Conservation (phyloP, 1,284 basidiomycete genomes). For the Puccinia hordei region DNA sequence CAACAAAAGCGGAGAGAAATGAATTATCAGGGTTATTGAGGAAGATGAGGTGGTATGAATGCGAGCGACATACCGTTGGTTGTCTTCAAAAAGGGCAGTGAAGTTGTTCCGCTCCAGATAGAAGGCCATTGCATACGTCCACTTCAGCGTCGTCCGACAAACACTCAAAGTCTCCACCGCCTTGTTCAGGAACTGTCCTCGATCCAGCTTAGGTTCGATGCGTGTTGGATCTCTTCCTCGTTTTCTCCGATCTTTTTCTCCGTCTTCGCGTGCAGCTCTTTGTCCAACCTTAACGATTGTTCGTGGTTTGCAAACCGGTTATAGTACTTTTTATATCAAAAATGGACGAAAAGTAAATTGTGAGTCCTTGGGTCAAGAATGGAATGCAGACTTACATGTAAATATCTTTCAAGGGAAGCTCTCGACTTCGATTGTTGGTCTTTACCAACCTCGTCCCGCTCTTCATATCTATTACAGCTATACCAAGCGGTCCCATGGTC, state of each 20-base stretch:
- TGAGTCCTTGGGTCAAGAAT: too few relatives aligned
- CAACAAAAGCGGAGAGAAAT: not conserved
- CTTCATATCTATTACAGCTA: constrained; percentile 95
- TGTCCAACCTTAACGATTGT: constrained; percentile 91
- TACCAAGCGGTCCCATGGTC: constrained; percentile 98
- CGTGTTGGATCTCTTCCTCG: constrained; percentile 99
- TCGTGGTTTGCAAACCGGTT: constrained; percentile 98
- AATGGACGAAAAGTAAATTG: too few relatives aligned
- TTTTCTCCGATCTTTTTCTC: constrained; percentile 99
- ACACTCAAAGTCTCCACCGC: constrained; percentile 79
- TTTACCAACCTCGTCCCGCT: constrained; percentile 72
- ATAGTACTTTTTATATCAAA: constrained; percentile 71
- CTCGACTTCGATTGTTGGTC: constrained; percentile 86
- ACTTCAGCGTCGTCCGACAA: constrained; percentile 94
- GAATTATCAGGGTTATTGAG: not conserved
- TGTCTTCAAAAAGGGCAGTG: constrained; percentile 96
- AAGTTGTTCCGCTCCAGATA: constrained; percentile 82
- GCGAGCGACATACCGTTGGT: constrained; percentile 70
- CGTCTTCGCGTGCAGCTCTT: constrained; percentile 87
- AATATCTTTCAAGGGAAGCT: constrained; percentile 86
- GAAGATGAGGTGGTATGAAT: not conserved
- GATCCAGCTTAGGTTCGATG: constrained; percentile 90
- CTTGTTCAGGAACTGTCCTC: constrained; percentile 97
- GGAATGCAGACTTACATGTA: constrained; percentile 70
- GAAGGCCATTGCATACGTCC: constrained; percentile 99